Conservation (phyloP, 495 filamentous ascomycete species). For the Bombardia bombarda region DNA sequence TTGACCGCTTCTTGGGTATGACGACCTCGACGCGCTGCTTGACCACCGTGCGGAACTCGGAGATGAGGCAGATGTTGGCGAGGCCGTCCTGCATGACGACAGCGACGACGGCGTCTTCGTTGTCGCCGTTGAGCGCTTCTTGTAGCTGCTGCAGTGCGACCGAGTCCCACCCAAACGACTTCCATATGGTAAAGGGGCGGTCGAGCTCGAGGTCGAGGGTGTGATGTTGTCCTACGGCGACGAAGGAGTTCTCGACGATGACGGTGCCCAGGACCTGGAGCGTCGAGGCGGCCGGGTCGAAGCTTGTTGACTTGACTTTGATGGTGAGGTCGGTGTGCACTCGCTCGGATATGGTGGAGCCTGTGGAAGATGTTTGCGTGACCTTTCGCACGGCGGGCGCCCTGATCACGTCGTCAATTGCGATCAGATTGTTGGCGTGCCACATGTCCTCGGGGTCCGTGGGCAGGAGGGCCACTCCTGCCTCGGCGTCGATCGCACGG, state of each 20-base stretch:
- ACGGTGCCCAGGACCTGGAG: conserved; percentile 83
- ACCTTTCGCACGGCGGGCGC: conserved; percentile 80
- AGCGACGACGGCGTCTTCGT: conserved; percentile 73
- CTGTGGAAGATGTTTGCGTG: conserved; percentile 60
- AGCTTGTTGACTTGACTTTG: conserved; percentile 75
- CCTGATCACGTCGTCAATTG: conserved; percentile 66
- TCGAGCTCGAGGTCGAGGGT: conserved; percentile 76
- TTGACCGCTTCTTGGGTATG: conserved; percentile 69
- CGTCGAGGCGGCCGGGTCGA: conserved; percentile 74
- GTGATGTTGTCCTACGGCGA: conserved; percentile 77
- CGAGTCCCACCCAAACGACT: conserved; percentile 83
- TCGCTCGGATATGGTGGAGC: conserved; percentile 64
- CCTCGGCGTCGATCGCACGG: conserved; percentile 62
- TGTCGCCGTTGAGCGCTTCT: conserved; percentile 69
- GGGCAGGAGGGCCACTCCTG: conserved; percentile 71
- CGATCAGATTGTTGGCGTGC: conserved; percentile 95
- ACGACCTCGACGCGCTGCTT: conserved; percentile 79
- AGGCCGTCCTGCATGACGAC: conserved; percentile 92
- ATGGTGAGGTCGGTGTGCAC: conserved; percentile 75
- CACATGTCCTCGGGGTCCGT: conserved; percentile 98
- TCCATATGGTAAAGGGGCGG: conserved; percentile 72
- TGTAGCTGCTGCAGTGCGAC: conserved; percentile 70
- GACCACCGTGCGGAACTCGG: conserved; percentile 80
- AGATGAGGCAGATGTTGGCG: conserved; percentile 90
- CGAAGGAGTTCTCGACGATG: conserved; percentile 72